Evolutionary conservation across 176 grass and related monocot genomes (phyloP).

Genomic region (Bromus sterilis): DNA sequence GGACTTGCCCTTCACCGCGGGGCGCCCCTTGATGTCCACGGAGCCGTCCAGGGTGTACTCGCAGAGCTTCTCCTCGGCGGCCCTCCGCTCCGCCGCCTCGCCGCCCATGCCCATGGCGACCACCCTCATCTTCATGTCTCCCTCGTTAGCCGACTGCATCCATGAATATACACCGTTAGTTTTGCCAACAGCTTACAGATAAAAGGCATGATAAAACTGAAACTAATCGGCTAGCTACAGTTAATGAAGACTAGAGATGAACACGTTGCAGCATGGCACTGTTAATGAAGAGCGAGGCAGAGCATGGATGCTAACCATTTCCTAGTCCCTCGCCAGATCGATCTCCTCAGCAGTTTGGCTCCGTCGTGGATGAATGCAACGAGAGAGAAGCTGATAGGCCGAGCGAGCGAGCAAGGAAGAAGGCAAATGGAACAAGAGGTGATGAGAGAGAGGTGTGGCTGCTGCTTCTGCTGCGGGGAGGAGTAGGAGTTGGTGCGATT

Average conservation of each 20-base stretch:
- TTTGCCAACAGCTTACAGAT: not conserved
- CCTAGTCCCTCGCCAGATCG: not conserved
- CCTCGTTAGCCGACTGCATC: constrained; percentile 33
- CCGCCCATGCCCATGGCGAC: constrained; percentile 23
- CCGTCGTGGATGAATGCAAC: not conserved
- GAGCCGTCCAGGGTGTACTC: constrained; percentile 70
- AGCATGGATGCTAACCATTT: constrained; percentile 39
- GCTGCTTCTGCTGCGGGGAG: constrained; percentile 4
- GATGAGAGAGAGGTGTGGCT: not conserved
- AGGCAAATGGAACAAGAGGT: not conserved
- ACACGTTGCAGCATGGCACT: not conserved
- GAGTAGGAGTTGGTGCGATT: constrained; percentile 29
- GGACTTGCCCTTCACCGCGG: constrained; percentile 58
- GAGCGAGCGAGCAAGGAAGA: not conserved
- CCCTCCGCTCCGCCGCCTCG: not conserved
- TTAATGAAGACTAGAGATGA: no score
- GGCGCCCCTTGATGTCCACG: constrained; percentile 58
- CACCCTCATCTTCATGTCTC: constrained; percentile 31
- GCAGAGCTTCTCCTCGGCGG: constrained; percentile 26
- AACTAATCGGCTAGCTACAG: not conserved
- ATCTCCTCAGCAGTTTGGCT: not conserved
- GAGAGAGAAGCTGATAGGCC: constrained; percentile 6
- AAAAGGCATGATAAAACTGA: not conserved
- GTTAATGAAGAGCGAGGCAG: not conserved
- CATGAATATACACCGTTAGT: not conserved